A percentile compares a stretch with the other conserved stretches of the same genome.
Evolutionary conservation across 2,329 filamentous ascomycete species (phyloP).

Genomic region (Phialophora chinensis): DNA sequence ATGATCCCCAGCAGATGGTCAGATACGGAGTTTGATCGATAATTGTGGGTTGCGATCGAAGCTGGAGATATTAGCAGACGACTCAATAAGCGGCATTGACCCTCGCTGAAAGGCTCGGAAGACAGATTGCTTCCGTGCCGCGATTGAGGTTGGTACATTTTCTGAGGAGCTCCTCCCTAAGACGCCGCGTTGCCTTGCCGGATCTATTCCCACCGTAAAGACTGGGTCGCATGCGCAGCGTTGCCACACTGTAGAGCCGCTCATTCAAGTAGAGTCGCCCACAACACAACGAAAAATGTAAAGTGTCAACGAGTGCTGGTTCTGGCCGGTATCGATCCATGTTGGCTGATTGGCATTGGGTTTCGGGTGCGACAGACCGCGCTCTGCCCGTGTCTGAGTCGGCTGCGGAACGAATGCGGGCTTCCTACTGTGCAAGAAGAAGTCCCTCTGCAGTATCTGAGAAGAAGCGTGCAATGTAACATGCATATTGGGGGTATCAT

Average conservation of each 20-base stretch:
- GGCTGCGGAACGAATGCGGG: no score
- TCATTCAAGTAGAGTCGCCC: no score
- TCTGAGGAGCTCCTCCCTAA: not conserved
- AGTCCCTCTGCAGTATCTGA: not conserved
- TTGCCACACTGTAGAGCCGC: no score
- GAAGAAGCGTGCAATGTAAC: not conserved
- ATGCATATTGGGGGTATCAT: constrained; percentile 4
- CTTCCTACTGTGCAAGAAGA: not conserved
- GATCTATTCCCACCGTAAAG: not conserved
- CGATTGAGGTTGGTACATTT: not conserved
- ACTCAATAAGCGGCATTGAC: not conserved
- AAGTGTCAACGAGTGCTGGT: no score
- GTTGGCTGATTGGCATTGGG: no score
- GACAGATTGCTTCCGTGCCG: constrained; percentile 5
- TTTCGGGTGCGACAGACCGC: no score
- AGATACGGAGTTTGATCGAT: not conserved
- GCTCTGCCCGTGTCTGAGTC: no score
- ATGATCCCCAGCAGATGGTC: not conserved
- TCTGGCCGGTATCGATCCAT: no score
- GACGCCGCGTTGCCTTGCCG: not conserved
- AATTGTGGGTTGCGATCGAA: not conserved
- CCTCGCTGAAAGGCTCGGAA: not conserved
- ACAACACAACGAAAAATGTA: no score
- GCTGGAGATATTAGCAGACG: not conserved
- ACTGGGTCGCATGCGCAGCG: not conserved